These are phyloP conservation scores for Meira miltonrushii DNA, from an alignment of 1,284 basidiomycete species.

Conservation along the genomic window DNA sequence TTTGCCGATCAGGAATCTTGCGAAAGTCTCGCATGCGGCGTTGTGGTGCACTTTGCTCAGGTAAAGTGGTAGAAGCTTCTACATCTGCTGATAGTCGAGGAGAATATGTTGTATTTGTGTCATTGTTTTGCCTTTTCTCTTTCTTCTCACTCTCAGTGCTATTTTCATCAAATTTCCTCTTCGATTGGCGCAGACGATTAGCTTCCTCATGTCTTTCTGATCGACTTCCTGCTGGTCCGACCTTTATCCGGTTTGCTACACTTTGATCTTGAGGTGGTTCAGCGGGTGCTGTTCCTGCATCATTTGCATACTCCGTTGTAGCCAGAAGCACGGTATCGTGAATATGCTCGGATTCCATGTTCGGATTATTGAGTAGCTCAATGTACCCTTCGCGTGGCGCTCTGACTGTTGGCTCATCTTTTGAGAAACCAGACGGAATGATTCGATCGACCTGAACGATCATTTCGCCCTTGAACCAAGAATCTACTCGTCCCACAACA, in stretches of 20 bases:
- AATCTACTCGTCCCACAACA: neutral
- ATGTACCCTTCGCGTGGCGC: neutral
- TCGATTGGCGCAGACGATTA: neutral
- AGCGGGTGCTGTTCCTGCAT: neutral
- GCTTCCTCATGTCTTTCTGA: too few species aligned
- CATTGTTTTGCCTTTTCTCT: neutral
- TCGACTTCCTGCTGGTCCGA: too few species aligned
- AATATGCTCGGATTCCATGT: constrained; percentile 2
- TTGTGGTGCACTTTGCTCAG: neutral
- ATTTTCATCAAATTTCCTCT: neutral
- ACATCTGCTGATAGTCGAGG: neutral
- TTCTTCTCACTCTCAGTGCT: neutral
- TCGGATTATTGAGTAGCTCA: constrained; percentile 3
- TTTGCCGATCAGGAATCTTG: constrained; percentile 1
- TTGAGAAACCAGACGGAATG: neutral
- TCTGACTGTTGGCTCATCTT: neutral
- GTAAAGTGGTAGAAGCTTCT: neutral
- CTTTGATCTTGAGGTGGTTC: too few species aligned
- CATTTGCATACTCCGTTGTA: neutral
- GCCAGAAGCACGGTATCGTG: neutral
- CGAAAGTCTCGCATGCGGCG: neutral
- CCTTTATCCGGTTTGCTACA: too few species aligned
- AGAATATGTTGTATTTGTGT: neutral
- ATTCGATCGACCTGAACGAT: neutral
- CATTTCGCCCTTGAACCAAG: neutral